Conservation (phyloP, 2,329 filamentous ascomycete genomes). For the Teratosphaeria gauchensis region DNA sequence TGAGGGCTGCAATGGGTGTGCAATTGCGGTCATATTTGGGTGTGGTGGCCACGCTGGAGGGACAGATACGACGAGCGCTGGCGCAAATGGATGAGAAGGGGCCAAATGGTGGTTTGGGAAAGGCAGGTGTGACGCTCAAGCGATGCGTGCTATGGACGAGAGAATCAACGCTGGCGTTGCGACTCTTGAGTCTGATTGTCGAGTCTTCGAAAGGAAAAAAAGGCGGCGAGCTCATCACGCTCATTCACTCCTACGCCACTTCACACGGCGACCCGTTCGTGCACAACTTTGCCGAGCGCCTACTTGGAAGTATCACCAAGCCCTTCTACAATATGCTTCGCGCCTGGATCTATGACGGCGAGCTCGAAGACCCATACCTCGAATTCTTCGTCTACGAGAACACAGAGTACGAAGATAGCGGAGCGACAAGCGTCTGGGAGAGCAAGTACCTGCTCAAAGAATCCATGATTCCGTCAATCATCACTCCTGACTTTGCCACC, state of each 20-base stretch:
- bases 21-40: constrained; percentile 86
- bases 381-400: constrained; percentile 95
- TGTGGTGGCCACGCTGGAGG: constrained; percentile 83
- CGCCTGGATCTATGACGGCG: constrained; percentile 97
- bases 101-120: constrained; percentile 63
- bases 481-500: constrained; percentile 85
- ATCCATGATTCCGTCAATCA: constrained; percentile 84
- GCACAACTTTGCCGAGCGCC: constrained; percentile 79
- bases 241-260: constrained; percentile 87
- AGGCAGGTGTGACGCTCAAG: constrained; percentile 86
- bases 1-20: constrained; percentile 73
- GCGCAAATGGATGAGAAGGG: constrained; percentile 60
- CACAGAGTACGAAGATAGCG: constrained; percentile 45
- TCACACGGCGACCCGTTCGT: constrained; percentile 95
- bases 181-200: constrained; percentile 87
- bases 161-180: constrained; percentile 89
- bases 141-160: constrained; percentile 94
- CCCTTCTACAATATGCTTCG: constrained; percentile 96
- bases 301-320: constrained; percentile 75
- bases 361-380: constrained; percentile 87
- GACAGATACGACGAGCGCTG: constrained; percentile 77
- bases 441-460: constrained; percentile 86
- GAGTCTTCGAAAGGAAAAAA: constrained; percentile 79
- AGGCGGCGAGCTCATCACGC: constrained; percentile 82
- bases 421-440: constrained; percentile 89